phyloP scores from a whole-genome alignment of 345 rosid genomes.

The Gossypium thurberi region DNA sequence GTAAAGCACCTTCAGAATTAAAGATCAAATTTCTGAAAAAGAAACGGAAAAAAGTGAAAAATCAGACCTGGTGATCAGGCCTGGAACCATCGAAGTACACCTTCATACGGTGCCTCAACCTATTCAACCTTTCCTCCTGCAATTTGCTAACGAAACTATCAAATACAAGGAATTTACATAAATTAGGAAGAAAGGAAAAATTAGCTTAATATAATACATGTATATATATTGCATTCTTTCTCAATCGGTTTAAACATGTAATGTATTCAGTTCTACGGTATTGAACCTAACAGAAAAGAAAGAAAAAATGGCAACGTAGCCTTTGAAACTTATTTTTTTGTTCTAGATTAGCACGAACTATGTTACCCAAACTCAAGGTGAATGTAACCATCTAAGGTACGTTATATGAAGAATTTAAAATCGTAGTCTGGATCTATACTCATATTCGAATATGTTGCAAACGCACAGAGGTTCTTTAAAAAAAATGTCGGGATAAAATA shows the following conservation, averaged over 20 bases:
- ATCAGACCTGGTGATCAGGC: conserved; percentile 69
- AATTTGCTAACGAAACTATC: conserved; percentile 4
- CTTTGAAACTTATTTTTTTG: neutral
- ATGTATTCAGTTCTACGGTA: neutral
- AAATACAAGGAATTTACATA: neutral
- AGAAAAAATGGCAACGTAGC: neutral
- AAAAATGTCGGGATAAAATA: too few relatives aligned
- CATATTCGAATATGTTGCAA: too few relatives aligned
- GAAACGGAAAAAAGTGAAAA: neutral
- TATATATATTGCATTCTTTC: neutral
- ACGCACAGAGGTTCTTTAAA: too few relatives aligned
- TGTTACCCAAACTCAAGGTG: neutral
- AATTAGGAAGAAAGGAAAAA: neutral
- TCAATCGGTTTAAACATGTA: neutral
- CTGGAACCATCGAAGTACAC: conserved; percentile 64
- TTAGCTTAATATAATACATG: neutral
- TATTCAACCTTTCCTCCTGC: conserved; percentile 71
- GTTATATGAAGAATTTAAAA: too few relatives aligned
- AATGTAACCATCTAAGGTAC: too few relatives aligned
- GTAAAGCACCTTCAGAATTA: neutral
- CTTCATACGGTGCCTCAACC: conserved; percentile 69
- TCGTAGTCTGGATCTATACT: too few relatives aligned
- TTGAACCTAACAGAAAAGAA: neutral
- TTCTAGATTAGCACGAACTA: too few relatives aligned
- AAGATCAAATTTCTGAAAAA: neutral